Evolutionary conservation across 2,329 filamentous ascomycete species (phyloP), one percentile per base, ranked within the genome.

Genomic region (Calonectria honghensis): DNA sequence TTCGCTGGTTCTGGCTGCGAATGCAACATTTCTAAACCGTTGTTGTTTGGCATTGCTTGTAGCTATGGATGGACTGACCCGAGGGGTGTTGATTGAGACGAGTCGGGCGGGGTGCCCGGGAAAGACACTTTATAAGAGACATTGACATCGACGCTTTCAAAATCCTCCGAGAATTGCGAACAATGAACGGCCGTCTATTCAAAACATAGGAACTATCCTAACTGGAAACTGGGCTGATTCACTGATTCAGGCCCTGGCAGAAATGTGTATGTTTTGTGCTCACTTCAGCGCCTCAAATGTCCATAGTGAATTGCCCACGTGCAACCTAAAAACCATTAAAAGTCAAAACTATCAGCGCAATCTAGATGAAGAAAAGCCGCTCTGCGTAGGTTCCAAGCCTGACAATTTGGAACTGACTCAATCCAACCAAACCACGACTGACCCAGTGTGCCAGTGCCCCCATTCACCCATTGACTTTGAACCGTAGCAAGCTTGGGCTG

Each of bases 401-500:
- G 13, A 24, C 7, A 4, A 29, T 29, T 16, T 18, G 2, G 35
- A 29, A 41, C 57, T 41, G 35, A 63, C 57, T 63, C 57, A 63
- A 63, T 27, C 24, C n/a, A 29, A 29, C 16, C 6, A 41, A 63
- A 41, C 27, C 18, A 20, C 37, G 27, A 29, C 14, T 16, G 24
- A 16, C 37, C 16, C 13, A 41, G 13, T 31, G n/a, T 4, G 37
- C 4, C 37, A 41, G 13, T 31, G n/a, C 10, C 57, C 4, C 37
- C 35, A 65, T 50, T 29, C 29, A 18, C 31, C 32, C 54, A 57
- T 70, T 51, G 37, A 51, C 20, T 13, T 66, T 66, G 35, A 29
- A 27, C 27, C 31, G 29, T 51, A 61, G 70, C 59, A 72, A 73
- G 69, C 54, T 68, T 32, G 18, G 41, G 54, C 69, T 51, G 18